Conservation (phyloP, 805 yeast genomes). For the Vanderwaltozyma polyspora region DNA sequence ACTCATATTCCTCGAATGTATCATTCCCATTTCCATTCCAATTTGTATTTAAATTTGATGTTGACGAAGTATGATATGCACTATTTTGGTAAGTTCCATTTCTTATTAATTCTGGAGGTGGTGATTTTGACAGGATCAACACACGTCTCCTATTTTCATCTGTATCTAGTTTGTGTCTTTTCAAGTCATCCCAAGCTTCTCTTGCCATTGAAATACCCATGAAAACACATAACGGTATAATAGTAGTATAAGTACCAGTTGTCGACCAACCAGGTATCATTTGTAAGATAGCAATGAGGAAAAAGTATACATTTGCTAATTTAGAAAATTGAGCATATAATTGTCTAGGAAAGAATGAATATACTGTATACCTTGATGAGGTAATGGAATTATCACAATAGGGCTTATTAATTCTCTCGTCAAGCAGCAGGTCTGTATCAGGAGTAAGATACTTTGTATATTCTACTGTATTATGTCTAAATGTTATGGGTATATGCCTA, state of each 20-base stretch:
- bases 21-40: too few species aligned
- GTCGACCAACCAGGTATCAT: conserved; percentile 97
- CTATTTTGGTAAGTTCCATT: background rate
- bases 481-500: conserved; percentile 57
- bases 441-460: conserved; percentile 12
- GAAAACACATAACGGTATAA: conserved; percentile 76
- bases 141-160: conserved; percentile 57
- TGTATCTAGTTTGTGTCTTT: conserved; percentile 74
- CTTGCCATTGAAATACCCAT: conserved; percentile 81
- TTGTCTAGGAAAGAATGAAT: conserved; percentile 81
- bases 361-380: conserved; percentile 74
- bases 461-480: conserved; percentile 28
- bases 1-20: background rate
- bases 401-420: conserved; percentile 51
- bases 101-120: background rate
- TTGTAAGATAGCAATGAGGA: conserved; percentile 83
- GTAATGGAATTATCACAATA: conserved; percentile 63
- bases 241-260: conserved; percentile 90
- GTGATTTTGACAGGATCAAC: background rate
- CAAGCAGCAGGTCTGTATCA: conserved; percentile 34
- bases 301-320: conserved; percentile 81
- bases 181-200: conserved; percentile 89
- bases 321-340: conserved; percentile 84
- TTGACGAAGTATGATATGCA: background rate
- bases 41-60: background rate